These are phyloP conservation scores for Ammopiptanthus mongolicus DNA, from an alignment of 306 rosid species.

Conservation along the genomic window DNA sequence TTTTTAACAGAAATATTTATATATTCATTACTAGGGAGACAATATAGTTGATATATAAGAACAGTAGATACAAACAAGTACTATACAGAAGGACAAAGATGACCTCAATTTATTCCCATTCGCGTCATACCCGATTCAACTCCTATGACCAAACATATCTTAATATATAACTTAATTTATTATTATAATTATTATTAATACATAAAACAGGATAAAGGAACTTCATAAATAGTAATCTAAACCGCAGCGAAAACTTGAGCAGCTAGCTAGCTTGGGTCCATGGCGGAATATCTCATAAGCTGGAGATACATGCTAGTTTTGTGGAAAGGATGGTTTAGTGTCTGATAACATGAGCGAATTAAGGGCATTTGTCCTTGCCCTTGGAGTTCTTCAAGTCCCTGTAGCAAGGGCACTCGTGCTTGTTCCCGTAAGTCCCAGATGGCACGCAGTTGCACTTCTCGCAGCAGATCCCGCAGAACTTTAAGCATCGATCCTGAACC, in stretches of 20 bases:
- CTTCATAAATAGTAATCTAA: no score
- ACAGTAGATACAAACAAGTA: no score
- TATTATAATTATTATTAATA: neutral
- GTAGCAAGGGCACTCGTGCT: conserved; percentile 92
- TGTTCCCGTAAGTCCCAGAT: conserved; percentile 83
- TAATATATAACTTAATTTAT: no score
- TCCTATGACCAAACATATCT: neutral
- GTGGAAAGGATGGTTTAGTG: neutral
- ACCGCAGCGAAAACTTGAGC: no score
- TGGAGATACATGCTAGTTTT: neutral
- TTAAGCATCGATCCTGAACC: conserved; percentile 56
- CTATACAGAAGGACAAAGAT: neutral
- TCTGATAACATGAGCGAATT: neutral
- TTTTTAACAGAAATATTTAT: neutral
- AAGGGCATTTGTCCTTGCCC: conserved; percentile 83
- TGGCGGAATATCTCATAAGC: neutral
- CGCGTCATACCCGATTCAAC: neutral
- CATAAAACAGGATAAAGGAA: neutral
- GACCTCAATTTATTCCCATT: neutral
- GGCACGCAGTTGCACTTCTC: conserved; percentile 77
- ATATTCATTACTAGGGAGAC: neutral
- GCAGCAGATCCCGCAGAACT: conserved; percentile 81
- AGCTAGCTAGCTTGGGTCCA: no score
- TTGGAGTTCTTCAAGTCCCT: conserved; percentile 68
- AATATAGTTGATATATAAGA: no score